Base-by-base conservation (phyloP, 495 filamentous ascomycete species). In the Pyronema omphalodes region DNA sequence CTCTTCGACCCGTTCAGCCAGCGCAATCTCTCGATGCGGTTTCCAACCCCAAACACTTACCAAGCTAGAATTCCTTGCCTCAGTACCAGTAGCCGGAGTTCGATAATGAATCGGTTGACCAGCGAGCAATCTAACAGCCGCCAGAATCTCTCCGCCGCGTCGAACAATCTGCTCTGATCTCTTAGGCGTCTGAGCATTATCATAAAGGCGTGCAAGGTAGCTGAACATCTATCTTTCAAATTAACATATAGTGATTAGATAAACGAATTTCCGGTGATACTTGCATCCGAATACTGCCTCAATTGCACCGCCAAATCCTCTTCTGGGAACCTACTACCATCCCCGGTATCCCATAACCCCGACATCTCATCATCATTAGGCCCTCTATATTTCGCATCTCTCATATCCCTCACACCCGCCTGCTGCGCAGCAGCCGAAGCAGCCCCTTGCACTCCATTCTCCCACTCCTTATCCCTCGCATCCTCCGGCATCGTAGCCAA, bases 1-100 rank as follows among this genome's bases (percentile, higher is more conserved):
- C 48, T 62, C 58, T 15, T 52, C 50, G 4, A 62, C 51, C 7
- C 52, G 57, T 34, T 60, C 58, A n/a, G 58, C 55, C 12, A 62
- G 37, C 14, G 58, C 55, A 14, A 55, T 62, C 36, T 62, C 60
- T 48, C 58, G 45, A 51, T 56, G 55, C 29, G 58, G 55, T 15
- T 46, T 46, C 58, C 55, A 60, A 8, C 51, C 55, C 54, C 51
- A 57, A 9, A 57, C 12, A 9, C 44, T 57, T 17, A 57, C 59
- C 15, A 54, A 44, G 29, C 59, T 61, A 19, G 59, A 41, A 48
- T 54, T 50, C 5, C 50, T 57, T 57, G 59, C 57, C 43, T 60
- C 49, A 50, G 54, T 50, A 37, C 51, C 49, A 60, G 17, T 29
- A 33, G 53, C 12, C 18, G 44, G 35, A 35, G 44, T 9, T 12